These are phyloP conservation scores for Eudorina sp. DNA, from an alignment of 139 green algal species.

Conservation along the genomic window DNA sequence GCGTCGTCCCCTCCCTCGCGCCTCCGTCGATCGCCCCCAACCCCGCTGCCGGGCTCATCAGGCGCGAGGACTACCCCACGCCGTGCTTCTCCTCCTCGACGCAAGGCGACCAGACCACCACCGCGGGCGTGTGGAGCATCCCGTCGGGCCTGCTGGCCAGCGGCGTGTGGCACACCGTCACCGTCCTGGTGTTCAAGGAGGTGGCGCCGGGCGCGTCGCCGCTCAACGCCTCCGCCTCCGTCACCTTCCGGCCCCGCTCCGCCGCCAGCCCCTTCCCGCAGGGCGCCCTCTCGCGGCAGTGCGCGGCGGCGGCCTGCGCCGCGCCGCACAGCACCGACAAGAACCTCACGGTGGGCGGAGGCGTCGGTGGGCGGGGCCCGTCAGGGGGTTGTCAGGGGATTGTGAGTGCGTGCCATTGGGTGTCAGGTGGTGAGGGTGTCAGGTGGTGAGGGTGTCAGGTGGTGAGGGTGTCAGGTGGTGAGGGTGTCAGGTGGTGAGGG, in stretches of 20 bases:
- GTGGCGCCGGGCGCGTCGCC: not conserved
- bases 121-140: not conserved
- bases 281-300: conserved; percentile 14
- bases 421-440: no score
- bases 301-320: not conserved
- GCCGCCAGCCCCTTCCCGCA: not conserved
- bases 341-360: not conserved
- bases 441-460: no score
- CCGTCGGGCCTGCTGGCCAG: not conserved
- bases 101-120: not conserved
- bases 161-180: conserved; percentile 11
- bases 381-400: no score
- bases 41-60: no score
- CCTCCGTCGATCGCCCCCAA: no score
- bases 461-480: no score
- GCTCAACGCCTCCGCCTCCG: not conserved
- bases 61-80: conserved; percentile 33
- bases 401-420: no score
- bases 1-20: no score
- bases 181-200: conserved; percentile 18
- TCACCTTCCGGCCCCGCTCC: conserved; percentile 27
- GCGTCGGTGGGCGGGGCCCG: no score
- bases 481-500: no score
- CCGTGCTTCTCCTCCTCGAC: conserved; percentile 15
- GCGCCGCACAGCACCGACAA: conserved; percentile 25